Evolutionary conservation across 176 grass and related monocot genomes (phyloP), one percentile per base, ranked within the genome.

Genomic region (Guadua angustifolia): DNA sequence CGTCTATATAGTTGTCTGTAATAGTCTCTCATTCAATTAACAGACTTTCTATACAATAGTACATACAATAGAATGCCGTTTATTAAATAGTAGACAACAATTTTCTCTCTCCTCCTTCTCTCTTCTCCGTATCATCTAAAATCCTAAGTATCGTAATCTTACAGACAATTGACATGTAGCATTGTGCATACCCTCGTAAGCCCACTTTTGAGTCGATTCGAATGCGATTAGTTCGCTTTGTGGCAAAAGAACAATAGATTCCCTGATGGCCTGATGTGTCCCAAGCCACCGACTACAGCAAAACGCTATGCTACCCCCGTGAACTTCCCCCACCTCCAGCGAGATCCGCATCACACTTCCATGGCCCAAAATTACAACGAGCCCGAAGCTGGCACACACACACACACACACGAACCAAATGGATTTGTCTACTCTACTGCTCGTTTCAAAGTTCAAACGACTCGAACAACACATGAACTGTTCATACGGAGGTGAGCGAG

Each of bases 191-290:
- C n/a, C n/a, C n/a, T n/a, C n/a, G n/a, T 10, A 39, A 65, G 11
- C 45, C 29, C 22, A 56, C 65, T 66, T 64, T 71, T n/a, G 66
- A 38, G 50, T 8, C 50, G 7, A 83, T 50, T 8, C 44, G 79
- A 85, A 81, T 61, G 77, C 63, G 62, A 81, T 19, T 50, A 66
- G 79, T 59, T 73, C 29, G 49, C 29, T 70, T 53, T 19, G 13
- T 65, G 65, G 78, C 19, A 82, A 83, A 86, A 73, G 66, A 90
- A 49, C 59, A 86, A 90, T 58, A 38, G 74, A 83, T 79, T 86
- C 73, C 49, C 47, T 66, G 66, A 79, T 33, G 66, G 66, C 49
- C 47, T 66, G 66, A 79, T 33, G 66, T 67, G 35, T 36, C 69
- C 24, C 57, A 57, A 10, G 59, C 66, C 26, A 86, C 88, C 79